Evolutionary conservation across 169 alveolate species (phyloP).

Genomic region (Plasmodium chabaudi): DNA sequence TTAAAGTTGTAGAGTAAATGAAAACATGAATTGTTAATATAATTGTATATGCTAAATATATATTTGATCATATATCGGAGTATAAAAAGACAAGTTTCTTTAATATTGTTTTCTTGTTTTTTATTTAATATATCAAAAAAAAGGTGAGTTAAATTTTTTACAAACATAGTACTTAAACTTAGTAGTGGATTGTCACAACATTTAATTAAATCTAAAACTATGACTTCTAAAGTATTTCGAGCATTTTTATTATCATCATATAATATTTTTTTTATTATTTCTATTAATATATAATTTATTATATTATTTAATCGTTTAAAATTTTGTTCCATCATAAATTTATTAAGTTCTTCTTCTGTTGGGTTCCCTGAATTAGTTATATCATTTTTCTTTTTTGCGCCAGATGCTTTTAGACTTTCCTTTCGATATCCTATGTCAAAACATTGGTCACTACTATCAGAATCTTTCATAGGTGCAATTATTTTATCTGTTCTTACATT

Average conservation of each 20-base stretch:
- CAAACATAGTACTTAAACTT: constrained; percentile 49
- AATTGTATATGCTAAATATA: constrained; percentile 54
- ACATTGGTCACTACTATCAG: background rate
- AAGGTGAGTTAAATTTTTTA: constrained; percentile 44
- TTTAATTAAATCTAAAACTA: constrained; percentile 53
- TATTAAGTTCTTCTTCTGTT: constrained; percentile 21
- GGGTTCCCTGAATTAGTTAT: background rate
- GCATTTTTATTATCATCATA: constrained; percentile 62
- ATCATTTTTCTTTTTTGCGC: background rate
- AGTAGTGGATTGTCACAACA: constrained; percentile 74
- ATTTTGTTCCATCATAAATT: constrained; percentile 41
- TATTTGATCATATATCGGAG: constrained; percentile 58
- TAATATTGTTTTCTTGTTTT: constrained; percentile 49
- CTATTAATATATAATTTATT: constrained; percentile 60
- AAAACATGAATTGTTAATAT: constrained; percentile 40
- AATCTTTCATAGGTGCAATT: background rate
- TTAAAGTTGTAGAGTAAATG: constrained; percentile 49
- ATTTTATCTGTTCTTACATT: background rate
- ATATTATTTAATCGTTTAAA: constrained; percentile 46
- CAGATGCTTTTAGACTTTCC: background rate
- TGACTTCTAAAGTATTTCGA: constrained; percentile 23
- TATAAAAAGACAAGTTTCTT: constrained; percentile 38
- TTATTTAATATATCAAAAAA: constrained; percentile 50
- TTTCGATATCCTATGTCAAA: background rate
- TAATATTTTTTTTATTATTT: constrained; percentile 48